phyloP scores from a whole-genome alignment of 371 early-diverging fungal genomes.

The Mucor circinelloides region DNA sequence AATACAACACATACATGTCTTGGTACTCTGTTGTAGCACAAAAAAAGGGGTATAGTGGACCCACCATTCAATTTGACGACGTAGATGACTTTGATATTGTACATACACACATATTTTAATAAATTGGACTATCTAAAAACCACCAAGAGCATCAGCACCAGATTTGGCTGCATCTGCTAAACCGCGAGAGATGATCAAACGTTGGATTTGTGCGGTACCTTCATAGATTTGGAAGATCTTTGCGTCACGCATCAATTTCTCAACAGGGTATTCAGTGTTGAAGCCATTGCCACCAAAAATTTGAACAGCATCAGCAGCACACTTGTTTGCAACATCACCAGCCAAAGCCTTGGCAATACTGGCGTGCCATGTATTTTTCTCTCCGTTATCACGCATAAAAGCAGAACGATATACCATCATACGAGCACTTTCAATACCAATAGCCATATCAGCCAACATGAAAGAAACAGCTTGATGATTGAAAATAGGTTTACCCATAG shows the following conservation, averaged over 20 bases:
- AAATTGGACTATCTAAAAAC: constrained; percentile 26
- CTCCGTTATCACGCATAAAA: constrained; percentile 85
- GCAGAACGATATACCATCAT: constrained; percentile 85
- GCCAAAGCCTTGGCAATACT: constrained; percentile 94
- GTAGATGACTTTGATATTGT: constrained; percentile 28
- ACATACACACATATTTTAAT: constrained; percentile 23
- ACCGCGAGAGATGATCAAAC: constrained; percentile 83
- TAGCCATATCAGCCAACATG: constrained; percentile 97
- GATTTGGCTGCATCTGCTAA: constrained; percentile 61
- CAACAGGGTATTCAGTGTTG: constrained; percentile 87
- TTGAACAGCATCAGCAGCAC: constrained; percentile 95
- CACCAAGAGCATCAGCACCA: constrained; percentile 46
- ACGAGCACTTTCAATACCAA: constrained; percentile 86
- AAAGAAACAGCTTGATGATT: constrained; percentile 93
- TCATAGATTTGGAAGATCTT: constrained; percentile 97
- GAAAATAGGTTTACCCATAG: constrained; percentile 92
- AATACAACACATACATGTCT: constrained; percentile 47
- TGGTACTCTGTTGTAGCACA: constrained; percentile 53
- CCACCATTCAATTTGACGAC: constrained; percentile 44
- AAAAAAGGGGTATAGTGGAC: constrained; percentile 48
- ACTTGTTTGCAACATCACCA: constrained; percentile 94
- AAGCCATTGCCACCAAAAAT: constrained; percentile 97
- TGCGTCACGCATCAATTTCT: constrained; percentile 91
- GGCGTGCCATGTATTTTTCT: constrained; percentile 92
- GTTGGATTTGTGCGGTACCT: constrained; percentile 95